Base-by-base conservation (phyloP, 2,329 filamentous ascomycete species). In the Chrysoporthe puriensis region DNA sequence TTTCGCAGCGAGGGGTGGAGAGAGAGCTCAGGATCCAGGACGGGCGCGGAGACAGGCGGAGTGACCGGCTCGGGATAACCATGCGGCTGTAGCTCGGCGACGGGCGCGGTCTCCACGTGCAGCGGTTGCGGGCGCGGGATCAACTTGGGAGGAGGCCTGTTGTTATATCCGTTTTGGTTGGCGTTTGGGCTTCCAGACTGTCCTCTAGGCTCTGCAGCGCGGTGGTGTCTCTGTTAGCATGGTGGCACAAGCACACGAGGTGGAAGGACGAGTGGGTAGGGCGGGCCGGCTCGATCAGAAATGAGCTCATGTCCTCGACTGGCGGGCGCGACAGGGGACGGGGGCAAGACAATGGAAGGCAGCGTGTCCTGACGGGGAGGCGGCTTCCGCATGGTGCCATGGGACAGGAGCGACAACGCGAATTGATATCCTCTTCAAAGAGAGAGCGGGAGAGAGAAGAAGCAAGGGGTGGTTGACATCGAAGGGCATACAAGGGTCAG, bases 1-100 rank as follows among this genome's bases (percentile, higher is more conserved):
- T 72, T 72, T 72, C 83, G 79, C 57, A 85, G 77, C 64, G 84
- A 82, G 26, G 83, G 83, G 68, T 85, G 82, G 62, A 85, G 84
- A 69, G 82, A 80, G 69, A 80, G 74, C 72, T 85, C 82, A 71
- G 76, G 75, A 70, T 82, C 80, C 69, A 76, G 61, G 78, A 69
- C 73, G 65, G 71, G 74, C 71, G 70, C 69, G 75, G 73, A 70
- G 76, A 77, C 68, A 78, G 78, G 73, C 67, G 76, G 73, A 66
- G 76, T 74, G 61, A 77, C 72, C 67, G 79, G 72, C 66, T 80
- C 78, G 70, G 68, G 79, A 76, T 84, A 84, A 16, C 43, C 83
- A 82, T 84, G 83, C 71, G 75, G 66, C 67, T 74, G 66, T 26
- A 70, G 61, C 42, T 72, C 72, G 46, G 62, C 50, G 61, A 70